These are phyloP conservation scores for Globisporangium uncinulatum DNA, from an alignment of 352 stramenopile species.

Conservation along the genomic window DNA sequence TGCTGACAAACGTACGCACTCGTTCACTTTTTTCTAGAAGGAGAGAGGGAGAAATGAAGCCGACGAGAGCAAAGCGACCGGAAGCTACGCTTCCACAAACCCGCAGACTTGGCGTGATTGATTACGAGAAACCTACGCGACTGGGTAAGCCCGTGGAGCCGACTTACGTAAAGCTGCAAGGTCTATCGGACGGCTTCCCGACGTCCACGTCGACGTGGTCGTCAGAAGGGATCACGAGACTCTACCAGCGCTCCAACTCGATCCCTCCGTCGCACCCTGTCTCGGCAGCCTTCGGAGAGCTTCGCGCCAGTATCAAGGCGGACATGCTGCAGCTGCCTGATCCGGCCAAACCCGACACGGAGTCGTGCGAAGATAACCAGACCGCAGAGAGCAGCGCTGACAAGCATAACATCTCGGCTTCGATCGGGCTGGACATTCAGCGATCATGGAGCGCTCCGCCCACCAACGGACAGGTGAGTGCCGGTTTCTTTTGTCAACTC, in stretches of 20 bases:
- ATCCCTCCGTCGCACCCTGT: constrained; percentile 18
- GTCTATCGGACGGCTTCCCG: constrained; percentile 24
- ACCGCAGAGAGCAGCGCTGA: not conserved
- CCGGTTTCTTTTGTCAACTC: too few relatives aligned
- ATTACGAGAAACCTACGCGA: constrained; percentile 32
- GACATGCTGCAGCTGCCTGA: constrained; percentile 2
- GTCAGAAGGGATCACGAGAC: constrained; percentile 48
- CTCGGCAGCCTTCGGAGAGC: not conserved
- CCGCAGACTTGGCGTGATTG: constrained; percentile 12
- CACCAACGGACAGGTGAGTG: constrained; percentile 30
- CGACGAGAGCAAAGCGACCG: constrained; percentile 23
- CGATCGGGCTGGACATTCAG: constrained; percentile 25
- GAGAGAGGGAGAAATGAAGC: constrained; percentile 24
- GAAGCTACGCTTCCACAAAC: not conserved
- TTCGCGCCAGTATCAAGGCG: constrained; percentile 4
- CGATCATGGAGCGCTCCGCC: constrained; percentile 44
- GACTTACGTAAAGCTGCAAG: constrained; percentile 52
- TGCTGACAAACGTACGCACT: too few relatives aligned
- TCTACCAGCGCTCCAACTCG: constrained; percentile 42
- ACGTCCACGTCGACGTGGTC: constrained; percentile 42
- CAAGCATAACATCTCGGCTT: not conserved
- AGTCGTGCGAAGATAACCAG: constrained; percentile 5
- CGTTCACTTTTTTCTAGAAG: too few relatives aligned
- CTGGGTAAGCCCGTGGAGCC: constrained; percentile 41
- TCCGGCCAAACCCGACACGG: not conserved